Base-by-base conservation (phyloP, 2,329 filamentous ascomycete genomes). In the Trichophyton schoenleinii region DNA sequence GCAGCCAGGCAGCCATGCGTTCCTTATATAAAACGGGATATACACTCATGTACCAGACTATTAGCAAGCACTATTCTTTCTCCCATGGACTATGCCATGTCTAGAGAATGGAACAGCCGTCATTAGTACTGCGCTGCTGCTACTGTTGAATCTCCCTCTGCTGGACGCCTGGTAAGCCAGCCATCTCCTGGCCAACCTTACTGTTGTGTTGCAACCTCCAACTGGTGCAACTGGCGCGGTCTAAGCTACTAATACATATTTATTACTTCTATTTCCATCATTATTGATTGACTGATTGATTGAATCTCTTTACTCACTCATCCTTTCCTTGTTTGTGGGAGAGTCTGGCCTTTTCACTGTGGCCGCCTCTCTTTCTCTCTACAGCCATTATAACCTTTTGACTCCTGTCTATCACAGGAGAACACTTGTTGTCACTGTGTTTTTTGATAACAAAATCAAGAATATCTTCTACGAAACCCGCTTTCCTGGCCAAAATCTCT, bases 361-460 rank as follows among this genome's bases (percentile, higher is more conserved):
- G 9, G 11, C 15, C 22, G 11, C 36, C 49, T n/a, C 13, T 34
- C 6, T 31, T 11, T 53, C 18, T 38, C 9, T 38, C 34, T 34
- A 34, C n/a, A 36, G 5, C 7, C 49, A 55, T 36, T 7, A 53
- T 36, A 13, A 15, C 20, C 28, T 52, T 31, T 22, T 48, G 38
- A 52, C 31, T 15, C 42, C 41, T 49, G 11, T 36, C 38, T 36
- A 7, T 55, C n/a, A 55, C 49, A 55, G 15, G 28, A 20, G 49
- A 15, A 55, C 28, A 38, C 49, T 18, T 55, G 49, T 31, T 55
- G 31, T 36, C 49, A 55, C 28, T 55, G 13, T n/a, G 34, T 49
- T 49, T 53, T 36, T 31, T 55, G 49, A 55, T 55, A 55, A 55
- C 49, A 55, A 36, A 38, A n/a, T 36, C 49, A 55, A 55, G 13